Percentiles rank a stretch among this genome's conserved stretches.
Conservation (phyloP, 352 stramenopile genomes). For the Pythium folliculosum region DNA sequence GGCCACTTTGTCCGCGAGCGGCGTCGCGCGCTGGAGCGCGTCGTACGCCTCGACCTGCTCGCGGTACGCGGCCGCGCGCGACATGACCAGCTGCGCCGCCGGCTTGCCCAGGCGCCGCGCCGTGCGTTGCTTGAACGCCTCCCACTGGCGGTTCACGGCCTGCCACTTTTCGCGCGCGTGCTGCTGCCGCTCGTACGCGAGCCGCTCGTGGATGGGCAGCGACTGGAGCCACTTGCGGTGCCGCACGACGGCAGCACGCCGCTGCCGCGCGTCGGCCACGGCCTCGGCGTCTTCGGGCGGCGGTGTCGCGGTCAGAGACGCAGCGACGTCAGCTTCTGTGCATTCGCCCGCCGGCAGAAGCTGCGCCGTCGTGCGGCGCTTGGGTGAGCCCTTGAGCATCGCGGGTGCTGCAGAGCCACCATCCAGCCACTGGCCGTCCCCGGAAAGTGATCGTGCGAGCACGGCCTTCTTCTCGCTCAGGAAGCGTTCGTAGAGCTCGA, state of each 20-base stretch:
- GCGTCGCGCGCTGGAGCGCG: constrained; percentile 84
- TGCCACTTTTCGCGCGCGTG: constrained; percentile 73
- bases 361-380: constrained; percentile 25
- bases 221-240: constrained; percentile 70
- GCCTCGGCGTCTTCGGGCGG: constrained; percentile 21
- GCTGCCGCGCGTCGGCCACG: constrained; percentile 37
- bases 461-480: constrained; percentile 42
- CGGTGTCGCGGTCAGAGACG: not conserved
- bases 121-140: constrained; percentile 62
- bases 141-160: constrained; percentile 70
- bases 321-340: not conserved
- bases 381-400: constrained; percentile 32
- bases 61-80: constrained; percentile 75
- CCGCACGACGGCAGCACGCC: constrained; percentile 45
- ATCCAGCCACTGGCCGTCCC: not conserved
- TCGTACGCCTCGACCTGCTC: constrained; percentile 91
- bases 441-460: not conserved
- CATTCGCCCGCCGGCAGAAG: constrained; percentile 10
- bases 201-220: constrained; percentile 70
- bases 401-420: constrained; percentile 13
- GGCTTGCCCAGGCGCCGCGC: constrained; percentile 61
- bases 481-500: constrained; percentile 64
- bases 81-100: constrained; percentile 86
- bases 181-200: constrained; percentile 65
- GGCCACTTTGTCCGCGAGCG: constrained; percentile 86